Conservation (phyloP, 1,284 basidiomycete genomes). For the Megacollybia platyphylla region DNA sequence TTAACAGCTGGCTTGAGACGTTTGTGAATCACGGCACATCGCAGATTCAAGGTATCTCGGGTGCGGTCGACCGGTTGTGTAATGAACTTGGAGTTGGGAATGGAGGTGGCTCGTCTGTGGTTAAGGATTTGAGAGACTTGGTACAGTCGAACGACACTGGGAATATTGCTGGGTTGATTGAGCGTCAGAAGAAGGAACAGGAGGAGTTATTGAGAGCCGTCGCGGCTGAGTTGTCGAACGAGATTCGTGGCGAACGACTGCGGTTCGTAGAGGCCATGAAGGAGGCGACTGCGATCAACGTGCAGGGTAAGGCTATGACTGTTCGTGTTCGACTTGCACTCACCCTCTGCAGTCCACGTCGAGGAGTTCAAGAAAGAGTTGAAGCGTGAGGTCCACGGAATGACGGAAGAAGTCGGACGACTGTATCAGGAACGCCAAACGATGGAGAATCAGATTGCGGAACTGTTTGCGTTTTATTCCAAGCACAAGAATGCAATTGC, state of each 20-base stretch:
- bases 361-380: slow-evolving; percentile 77
- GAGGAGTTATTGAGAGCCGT: slow-evolving; percentile 52
- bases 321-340: slow-evolving; percentile 4
- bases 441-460: slow-evolving; percentile 64
- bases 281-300: slow-evolving; percentile 76
- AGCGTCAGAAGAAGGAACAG: slow-evolving; percentile 58
- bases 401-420: slow-evolving; percentile 64
- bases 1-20: slow-evolving; percentile 74
- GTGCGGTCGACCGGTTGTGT: slow-evolving; percentile 48
- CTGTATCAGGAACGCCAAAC: slow-evolving; percentile 62
- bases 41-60: slow-evolving; percentile 53
- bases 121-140: slow-evolving; percentile 24
- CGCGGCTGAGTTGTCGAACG: slow-evolving; percentile 62
- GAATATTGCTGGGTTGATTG: slow-evolving; percentile 44
- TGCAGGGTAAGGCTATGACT: slow-evolving; percentile 43
- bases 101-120: slow-evolving; percentile 17
- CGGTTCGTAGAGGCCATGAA: slow-evolving; percentile 87
- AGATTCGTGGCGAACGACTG: slow-evolving; percentile 74
- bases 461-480: slow-evolving; percentile 61
- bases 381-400: slow-evolving; percentile 56
- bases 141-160: slow-evolving; percentile 24
- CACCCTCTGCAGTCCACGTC: slow-evolving; percentile 47
- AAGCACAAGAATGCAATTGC: slow-evolving; percentile 40
- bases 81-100: slow-evolving; percentile 27
- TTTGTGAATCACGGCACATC: slow-evolving; percentile 65